Evolutionary conservation across 108 stramenopile genomes (phyloP).

Genomic region (Stephanodiscus minutulus): DNA sequence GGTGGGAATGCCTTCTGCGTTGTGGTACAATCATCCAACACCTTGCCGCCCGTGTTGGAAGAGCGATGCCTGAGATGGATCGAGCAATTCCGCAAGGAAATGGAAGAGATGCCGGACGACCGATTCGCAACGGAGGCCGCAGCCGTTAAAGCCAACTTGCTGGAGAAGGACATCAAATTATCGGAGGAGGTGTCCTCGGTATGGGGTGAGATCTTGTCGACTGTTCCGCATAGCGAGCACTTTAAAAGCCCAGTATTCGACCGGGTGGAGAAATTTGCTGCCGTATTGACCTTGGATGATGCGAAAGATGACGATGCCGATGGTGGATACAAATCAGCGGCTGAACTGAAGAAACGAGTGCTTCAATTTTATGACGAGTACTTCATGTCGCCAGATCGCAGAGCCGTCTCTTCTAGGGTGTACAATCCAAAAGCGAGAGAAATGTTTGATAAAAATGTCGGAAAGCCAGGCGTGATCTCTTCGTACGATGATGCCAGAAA

Average conservation of each 20-base stretch:
- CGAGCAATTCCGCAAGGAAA: constrained; percentile 69
- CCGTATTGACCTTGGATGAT: constrained; percentile 57
- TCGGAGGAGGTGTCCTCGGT: constrained; percentile 66
- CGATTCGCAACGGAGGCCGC: constrained; percentile 72
- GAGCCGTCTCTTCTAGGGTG: constrained; percentile 72
- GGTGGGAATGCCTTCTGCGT: constrained; percentile 71
- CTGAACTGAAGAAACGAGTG: constrained; percentile 65
- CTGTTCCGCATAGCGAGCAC: constrained; percentile 53
- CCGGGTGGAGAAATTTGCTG: constrained; percentile 67
- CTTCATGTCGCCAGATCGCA: constrained; percentile 58
- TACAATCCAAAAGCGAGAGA: constrained; percentile 67
- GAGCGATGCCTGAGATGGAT: constrained; percentile 80
- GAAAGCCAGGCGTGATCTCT: constrained; percentile 70
- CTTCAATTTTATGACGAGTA: constrained; percentile 74
- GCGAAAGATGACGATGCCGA: constrained; percentile 13
- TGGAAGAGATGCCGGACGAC: constrained; percentile 74
- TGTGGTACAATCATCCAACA: constrained; percentile 71
- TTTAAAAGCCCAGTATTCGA: constrained; percentile 72
- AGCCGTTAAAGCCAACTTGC: constrained; percentile 74
- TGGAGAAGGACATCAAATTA: constrained; percentile 80
- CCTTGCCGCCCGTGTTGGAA: constrained; percentile 66
- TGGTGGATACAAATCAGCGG: constrained; percentile 38
- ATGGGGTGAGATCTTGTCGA: constrained; percentile 77
- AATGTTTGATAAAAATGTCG: constrained; percentile 64
- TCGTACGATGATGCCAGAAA: constrained; percentile 71